A percentile compares a stretch with the other conserved stretches of the same genome.
Evolutionary conservation across 2,329 filamentous ascomycete genomes (phyloP).

Genomic region (Mollisiaceae sp.): DNA sequence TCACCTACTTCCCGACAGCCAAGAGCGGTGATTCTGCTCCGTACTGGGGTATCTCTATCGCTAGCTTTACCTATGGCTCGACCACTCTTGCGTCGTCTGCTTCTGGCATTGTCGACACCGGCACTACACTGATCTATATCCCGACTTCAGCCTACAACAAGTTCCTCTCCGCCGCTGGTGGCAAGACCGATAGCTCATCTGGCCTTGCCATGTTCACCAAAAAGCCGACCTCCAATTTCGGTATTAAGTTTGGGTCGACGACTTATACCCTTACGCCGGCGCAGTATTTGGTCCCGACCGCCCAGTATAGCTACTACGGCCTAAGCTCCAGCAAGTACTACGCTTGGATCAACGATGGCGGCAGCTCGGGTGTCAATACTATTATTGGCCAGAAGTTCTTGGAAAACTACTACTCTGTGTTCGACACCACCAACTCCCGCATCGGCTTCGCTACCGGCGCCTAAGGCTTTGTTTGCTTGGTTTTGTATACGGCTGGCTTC

Average conservation of each 20-base stretch:
- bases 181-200: slow-evolving; percentile 34
- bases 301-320: slow-evolving; percentile 37
- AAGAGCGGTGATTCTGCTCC: slow-evolving; percentile 53
- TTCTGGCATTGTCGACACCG: slow-evolving; percentile 78
- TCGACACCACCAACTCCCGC: slow-evolving; percentile 34
- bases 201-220: slow-evolving; percentile 38
- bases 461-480: slow-evolving; percentile 19
- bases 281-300: slow-evolving; percentile 39
- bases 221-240: slow-evolving; percentile 41
- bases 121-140: slow-evolving; percentile 78
- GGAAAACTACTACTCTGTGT: slow-evolving; percentile 42
- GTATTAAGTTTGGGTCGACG: slow-evolving; percentile 39
- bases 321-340: slow-evolving; percentile 40
- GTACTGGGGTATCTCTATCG: slow-evolving; percentile 75
- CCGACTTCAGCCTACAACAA: slow-evolving; percentile 49
- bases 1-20: slow-evolving; percentile 62
- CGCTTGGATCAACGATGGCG: slow-evolving; percentile 40
- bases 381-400: slow-evolving; percentile 43
- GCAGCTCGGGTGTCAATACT: slow-evolving; percentile 37
- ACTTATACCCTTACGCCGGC: slow-evolving; percentile 40
- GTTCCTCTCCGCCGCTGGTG: slow-evolving; percentile 40
- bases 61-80: slow-evolving; percentile 62
- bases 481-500: slow-evolving; percentile 11
- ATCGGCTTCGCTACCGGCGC: slow-evolving; percentile 37
- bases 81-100: slow-evolving; percentile 51